A percentile compares a stretch with the other conserved stretches of the same genome.
Conservation (phyloP, 176 grass and related monocot species). For the Juncus effusus region DNA sequence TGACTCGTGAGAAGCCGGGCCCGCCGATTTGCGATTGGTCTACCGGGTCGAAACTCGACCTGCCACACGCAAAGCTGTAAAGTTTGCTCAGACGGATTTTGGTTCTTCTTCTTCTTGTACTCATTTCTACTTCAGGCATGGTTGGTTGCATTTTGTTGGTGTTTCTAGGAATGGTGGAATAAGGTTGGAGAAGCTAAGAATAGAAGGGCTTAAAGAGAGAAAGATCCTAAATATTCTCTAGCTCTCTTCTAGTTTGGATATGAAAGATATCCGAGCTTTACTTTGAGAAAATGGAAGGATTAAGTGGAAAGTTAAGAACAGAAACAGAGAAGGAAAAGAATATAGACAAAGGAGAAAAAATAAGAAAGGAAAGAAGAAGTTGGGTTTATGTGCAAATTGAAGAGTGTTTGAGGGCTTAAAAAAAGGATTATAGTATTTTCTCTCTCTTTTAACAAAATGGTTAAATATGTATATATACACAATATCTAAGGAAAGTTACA, state of each 20-base stretch:
- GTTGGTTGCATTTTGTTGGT: neutral
- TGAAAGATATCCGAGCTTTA: neutral
- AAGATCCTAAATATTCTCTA: neutral
- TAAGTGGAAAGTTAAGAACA: neutral
- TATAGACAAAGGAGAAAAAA: neutral
- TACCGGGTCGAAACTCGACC: slow-evolving; percentile 34
- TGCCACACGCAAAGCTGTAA: slow-evolving; percentile 65
- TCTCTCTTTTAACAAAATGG: too few species aligned
- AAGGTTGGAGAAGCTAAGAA: slow-evolving; percentile 1
- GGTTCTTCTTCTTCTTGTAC: slow-evolving; percentile 21
- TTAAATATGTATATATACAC: neutral
- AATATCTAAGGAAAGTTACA: neutral
- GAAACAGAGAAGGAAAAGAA: neutral
- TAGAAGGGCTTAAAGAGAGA: neutral
- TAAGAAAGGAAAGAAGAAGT: too few species aligned
- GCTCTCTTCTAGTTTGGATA: too few species aligned
- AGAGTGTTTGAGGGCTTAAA: neutral
- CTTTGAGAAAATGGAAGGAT: neutral
- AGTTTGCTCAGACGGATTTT: slow-evolving; percentile 48
- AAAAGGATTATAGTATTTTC: slow-evolving; percentile 3
- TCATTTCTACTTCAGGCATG: neutral
- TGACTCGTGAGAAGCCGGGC: slow-evolving; percentile 67
- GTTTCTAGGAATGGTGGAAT: neutral
- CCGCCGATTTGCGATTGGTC: slow-evolving; percentile 49
- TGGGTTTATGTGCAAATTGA: too few species aligned